phyloP scores from a whole-genome alignment of 306 rosid genomes.

The Delonix regia region DNA sequence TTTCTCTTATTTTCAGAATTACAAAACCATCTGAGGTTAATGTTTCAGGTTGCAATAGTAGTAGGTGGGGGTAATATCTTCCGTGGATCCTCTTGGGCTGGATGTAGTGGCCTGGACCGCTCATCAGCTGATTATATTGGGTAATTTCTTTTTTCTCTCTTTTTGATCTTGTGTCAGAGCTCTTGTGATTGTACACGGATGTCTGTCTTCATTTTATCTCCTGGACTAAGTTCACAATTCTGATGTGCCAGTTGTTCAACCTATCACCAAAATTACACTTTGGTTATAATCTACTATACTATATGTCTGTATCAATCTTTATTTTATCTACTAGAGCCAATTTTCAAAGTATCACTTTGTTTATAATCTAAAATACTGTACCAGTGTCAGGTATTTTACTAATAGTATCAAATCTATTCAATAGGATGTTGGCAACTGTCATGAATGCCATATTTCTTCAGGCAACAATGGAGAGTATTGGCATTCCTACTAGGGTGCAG shows the following conservation, averaged over 20 bases:
- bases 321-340: not conserved
- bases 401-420: conserved; percentile 25
- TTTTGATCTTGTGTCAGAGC: conserved; percentile 28
- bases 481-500: conserved; percentile 98
- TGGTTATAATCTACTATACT: not conserved
- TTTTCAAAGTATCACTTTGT: not conserved
- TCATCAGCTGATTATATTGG: conserved; percentile 97
- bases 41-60: conserved; percentile 91
- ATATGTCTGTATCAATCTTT: not conserved
- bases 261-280: not conserved
- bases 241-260: not conserved
- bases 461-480: conserved; percentile 99
- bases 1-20: conserved; percentile 16
- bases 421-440: conserved; percentile 96
- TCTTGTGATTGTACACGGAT: conserved; percentile 3
- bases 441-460: conserved; percentile 99
- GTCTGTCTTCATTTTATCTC: conserved; percentile 15
- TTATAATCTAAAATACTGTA: not conserved
- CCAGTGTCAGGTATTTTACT: not conserved
- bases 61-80: conserved; percentile 98
- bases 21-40: conserved; percentile 31
- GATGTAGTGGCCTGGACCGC: conserved; percentile 90
- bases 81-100: conserved; percentile 93
- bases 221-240: not conserved
- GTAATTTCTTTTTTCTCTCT: conserved; percentile 51